Evolutionary conservation across 257 asterid species (phyloP), one percentile per base, ranked within the genome.

Genomic region (Ajuga chamaepitys): DNA sequence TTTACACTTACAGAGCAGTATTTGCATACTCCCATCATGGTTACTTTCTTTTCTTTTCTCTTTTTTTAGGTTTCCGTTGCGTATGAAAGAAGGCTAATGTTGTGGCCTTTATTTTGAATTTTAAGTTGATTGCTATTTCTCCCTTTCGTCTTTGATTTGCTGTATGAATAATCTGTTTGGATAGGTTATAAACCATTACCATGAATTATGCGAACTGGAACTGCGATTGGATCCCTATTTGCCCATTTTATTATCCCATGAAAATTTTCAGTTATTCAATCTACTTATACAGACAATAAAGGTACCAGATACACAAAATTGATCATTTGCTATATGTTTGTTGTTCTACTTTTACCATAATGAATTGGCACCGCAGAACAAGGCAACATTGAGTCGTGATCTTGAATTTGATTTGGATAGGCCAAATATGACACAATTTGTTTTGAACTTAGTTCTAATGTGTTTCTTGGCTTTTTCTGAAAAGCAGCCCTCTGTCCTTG

Each of bases 1-100:
- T 89, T 85, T 89, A 87, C 74, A 87, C 91, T 58, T 89, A 89
- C 76, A 78, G 95, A 77, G 97, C 91, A 1, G 83, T 81, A 50
- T 87, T 87, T 71, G 89, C 88, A 20, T 85, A 85, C 66, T 85
- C 95, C 51, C 97, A 85, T 73, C 95, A 90, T 66, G 97, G 96
- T 87, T 66, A 9, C 32, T 11, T 25, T 47, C 17, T 16, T 14
- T 18, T 30, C 22, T 21, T 28, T 21, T 10, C n/a, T 10, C 42
- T 34, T 24, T 12, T 37, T 12, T 40, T 54, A 21, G 51, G 8
- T 10, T 26, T 24, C 4, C 58, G 58, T 40, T 30, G 16, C 26
- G 32, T 20, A 66, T 47, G 42, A 38, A 16, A 61, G 40, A 34
- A 70, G 44, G 16, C 17, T 53, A 30, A 21, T 66, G 44, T 66